These are phyloP conservation scores for Pythium phragmitis DNA, from an alignment of 352 stramenopile genomes.

Conservation along the genomic window DNA sequence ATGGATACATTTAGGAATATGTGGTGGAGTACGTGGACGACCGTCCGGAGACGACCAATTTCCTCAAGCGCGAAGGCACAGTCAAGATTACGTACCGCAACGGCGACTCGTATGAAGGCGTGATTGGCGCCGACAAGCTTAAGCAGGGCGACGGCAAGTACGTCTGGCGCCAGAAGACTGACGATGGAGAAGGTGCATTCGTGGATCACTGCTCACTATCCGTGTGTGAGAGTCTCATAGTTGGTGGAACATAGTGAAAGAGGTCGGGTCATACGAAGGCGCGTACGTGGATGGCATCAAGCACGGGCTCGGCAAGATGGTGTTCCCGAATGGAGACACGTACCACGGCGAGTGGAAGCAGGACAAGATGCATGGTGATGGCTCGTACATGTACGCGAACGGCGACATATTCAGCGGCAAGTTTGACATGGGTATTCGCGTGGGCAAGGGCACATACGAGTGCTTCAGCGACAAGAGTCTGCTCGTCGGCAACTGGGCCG, in stretches of 20 bases:
- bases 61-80: conserved; percentile 74
- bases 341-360: conserved; percentile 90
- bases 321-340: conserved; percentile 86
- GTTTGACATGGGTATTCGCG: conserved; percentile 80
- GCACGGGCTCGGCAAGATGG: conserved; percentile 90
- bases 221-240: background rate
- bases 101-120: conserved; percentile 90
- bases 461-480: conserved; percentile 81
- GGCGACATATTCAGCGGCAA: conserved; percentile 90
- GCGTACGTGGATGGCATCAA: conserved; percentile 85
- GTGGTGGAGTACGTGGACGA: conserved; percentile 86
- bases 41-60: conserved; percentile 83
- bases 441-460: conserved; percentile 89
- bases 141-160: conserved; percentile 90
- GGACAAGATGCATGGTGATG: conserved; percentile 86
- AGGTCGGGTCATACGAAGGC: conserved; percentile 83
- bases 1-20: conserved; percentile 48
- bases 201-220: background rate
- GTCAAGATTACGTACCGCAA: conserved; percentile 90
- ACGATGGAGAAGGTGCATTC: conserved; percentile 57
- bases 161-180: conserved; percentile 71
- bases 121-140: conserved; percentile 67
- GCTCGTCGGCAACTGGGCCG: conserved; percentile 84
- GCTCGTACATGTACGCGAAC: conserved; percentile 91
- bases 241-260: conserved; percentile 39